Percentiles rank a stretch among this genome's conserved stretches.
phyloP scores from a whole-genome alignment of 1,284 basidiomycete species.

The Heterobasidion irregulare region DNA sequence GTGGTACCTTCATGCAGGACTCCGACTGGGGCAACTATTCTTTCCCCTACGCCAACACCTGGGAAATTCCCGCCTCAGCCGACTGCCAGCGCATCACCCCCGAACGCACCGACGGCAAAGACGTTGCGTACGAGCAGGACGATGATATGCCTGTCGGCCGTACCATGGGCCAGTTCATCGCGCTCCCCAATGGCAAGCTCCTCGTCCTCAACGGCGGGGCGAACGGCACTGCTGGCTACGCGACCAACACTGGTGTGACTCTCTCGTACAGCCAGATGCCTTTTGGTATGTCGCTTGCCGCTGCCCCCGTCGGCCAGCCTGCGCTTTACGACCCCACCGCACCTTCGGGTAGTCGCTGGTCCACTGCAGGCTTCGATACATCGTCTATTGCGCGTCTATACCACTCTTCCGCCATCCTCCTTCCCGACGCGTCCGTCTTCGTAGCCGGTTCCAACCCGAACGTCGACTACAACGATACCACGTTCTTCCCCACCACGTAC shows the following conservation, averaged over 20 bases:
- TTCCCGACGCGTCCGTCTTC: constrained; percentile 82
- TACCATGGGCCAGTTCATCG: constrained; percentile 85
- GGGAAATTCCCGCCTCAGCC: constrained; percentile 51
- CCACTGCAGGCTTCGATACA: constrained; percentile 50
- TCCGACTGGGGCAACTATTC: constrained; percentile 68
- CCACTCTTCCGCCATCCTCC: constrained; percentile 84
- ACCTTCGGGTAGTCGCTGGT: constrained; percentile 64
- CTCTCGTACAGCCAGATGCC: constrained; percentile 42
- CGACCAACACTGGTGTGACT: constrained; percentile 41
- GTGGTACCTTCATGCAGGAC: constrained; percentile 72
- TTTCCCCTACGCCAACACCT: constrained; percentile 59
- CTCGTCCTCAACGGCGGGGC: constrained; percentile 72
- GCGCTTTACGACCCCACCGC: constrained; percentile 72
- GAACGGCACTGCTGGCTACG: constrained; percentile 74
- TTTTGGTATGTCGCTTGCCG: constrained; percentile 53
- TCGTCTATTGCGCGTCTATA: constrained; percentile 74
- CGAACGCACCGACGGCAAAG: constrained; percentile 59
- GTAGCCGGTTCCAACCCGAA: constrained; percentile 94
- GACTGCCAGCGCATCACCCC: constrained; percentile 75
- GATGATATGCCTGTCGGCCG: constrained; percentile 73
- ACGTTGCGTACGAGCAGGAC: constrained; percentile 49
- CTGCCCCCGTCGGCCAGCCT: constrained; percentile 63
- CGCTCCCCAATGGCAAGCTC: constrained; percentile 68
- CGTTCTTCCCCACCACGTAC: constrained; percentile 81
- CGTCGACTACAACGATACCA: constrained; percentile 66